phyloP scores from a whole-genome alignment of 768 basidiomycete genomes.

The Paxillus ammoniavirescens region DNA sequence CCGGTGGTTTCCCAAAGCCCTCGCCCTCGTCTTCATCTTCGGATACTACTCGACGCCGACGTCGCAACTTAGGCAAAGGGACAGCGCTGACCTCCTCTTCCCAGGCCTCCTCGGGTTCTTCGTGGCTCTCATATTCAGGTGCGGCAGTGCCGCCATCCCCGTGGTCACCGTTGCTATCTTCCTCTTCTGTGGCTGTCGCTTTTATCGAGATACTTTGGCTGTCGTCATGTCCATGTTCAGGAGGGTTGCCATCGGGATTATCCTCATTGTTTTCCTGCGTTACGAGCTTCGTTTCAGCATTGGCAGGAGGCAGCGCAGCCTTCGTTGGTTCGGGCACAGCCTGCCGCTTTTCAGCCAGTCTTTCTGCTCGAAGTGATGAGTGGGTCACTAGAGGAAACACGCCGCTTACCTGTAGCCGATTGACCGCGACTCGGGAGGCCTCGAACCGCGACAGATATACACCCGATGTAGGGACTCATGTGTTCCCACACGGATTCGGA shows the following conservation, averaged over 20 bases:
- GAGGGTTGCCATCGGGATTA: background rate
- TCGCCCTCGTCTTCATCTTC: constrained; percentile 8
- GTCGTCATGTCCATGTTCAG: background rate
- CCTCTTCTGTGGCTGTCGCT: background rate
- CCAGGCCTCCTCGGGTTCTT: background rate
- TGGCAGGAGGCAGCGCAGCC: background rate
- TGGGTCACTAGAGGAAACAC: background rate
- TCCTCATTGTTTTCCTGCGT: background rate
- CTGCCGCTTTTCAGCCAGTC: background rate
- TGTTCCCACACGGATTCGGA: constrained; percentile 18
- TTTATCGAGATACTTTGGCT: background rate
- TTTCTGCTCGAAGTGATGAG: background rate
- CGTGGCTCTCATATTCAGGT: background rate
- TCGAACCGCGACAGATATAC: constrained; percentile 12
- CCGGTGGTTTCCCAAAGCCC: constrained; percentile 2
- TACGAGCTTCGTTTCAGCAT: background rate
- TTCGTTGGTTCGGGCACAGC: background rate
- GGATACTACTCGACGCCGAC: constrained; percentile 6
- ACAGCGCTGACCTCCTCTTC: constrained; percentile 5
- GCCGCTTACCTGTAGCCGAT: constrained; percentile 3
- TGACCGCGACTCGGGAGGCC: background rate
- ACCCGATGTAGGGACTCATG: constrained; percentile 21
- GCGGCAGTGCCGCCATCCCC: background rate
- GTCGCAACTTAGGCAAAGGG: constrained; percentile 1
- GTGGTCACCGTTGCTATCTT: constrained; percentile 2